Evolutionary conservation across 1,284 basidiomycete genomes (phyloP).

Genomic region (Ustilago bromivora): DNA sequence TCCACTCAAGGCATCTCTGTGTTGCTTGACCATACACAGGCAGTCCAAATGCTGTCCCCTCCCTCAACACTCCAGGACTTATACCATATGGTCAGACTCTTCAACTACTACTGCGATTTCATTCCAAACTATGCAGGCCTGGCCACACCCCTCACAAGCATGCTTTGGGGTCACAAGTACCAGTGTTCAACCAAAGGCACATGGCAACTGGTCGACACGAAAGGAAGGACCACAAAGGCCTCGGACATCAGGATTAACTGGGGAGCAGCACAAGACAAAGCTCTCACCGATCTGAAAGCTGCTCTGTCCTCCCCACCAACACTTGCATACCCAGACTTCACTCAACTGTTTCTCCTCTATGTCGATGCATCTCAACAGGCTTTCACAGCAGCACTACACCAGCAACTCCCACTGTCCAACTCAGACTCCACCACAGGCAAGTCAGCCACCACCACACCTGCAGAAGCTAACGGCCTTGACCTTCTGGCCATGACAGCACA

Average conservation of each 20-base stretch:
- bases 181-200: neutral
- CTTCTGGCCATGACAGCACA: neutral
- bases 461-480: neutral
- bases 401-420: neutral
- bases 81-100: constrained; percentile 13
- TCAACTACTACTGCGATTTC: constrained; percentile 19
- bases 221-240: neutral
- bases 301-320: neutral
- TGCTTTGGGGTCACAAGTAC: neutral
- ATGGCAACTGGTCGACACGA: neutral
- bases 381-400: neutral
- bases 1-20: neutral
- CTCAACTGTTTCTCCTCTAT: neutral
- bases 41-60: neutral
- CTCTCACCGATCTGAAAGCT: neutral
- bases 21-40: neutral
- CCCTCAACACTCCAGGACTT: constrained; percentile 4
- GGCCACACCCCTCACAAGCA: constrained; percentile 2
- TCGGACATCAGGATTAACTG: neutral
- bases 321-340: neutral
- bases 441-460: neutral
- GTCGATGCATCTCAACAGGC: neutral
- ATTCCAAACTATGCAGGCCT: constrained; percentile 5
- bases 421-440: neutral
- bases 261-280: neutral